phyloP scores from a whole-genome alignment of 2,329 filamentous ascomycete species.

The Mycosphaerelloides madeirae region DNA sequence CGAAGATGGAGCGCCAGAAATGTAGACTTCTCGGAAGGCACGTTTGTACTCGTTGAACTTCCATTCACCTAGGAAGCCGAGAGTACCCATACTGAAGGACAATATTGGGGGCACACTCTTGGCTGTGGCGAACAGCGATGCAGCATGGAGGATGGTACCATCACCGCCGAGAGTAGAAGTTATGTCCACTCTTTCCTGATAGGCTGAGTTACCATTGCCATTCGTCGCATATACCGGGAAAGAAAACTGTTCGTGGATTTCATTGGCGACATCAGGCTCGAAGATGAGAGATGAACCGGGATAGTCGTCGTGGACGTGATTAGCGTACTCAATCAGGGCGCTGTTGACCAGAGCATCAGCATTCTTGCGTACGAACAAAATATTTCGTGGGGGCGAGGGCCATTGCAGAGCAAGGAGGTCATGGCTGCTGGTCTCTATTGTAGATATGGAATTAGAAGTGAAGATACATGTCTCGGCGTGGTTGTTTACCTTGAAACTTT shows the following conservation, averaged over 20 bases:
- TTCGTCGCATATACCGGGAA: conserved; percentile 64
- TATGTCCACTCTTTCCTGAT: conserved; percentile 79
- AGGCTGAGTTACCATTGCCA: conserved; percentile 44
- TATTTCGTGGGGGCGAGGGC: conserved; percentile 63
- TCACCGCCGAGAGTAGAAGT: conserved; percentile 90
- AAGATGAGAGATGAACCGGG: conserved; percentile 76
- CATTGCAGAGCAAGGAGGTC: conserved; percentile 63
- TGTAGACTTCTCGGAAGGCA: conserved; percentile 88
- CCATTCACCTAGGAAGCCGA: conserved; percentile 95
- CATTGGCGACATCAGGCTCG: conserved; percentile 67
- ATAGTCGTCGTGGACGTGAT: conserved; percentile 74
- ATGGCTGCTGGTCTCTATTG: conserved; percentile 51
- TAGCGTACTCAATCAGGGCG: conserved; percentile 55
- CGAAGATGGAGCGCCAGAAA: conserved; percentile 57
- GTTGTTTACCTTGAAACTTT: conserved; percentile 52
- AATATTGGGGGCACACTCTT: conserved; percentile 81
- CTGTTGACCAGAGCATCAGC: conserved; percentile 52
- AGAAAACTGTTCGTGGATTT: conserved; percentile 64
- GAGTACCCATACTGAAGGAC: conserved; percentile 92
- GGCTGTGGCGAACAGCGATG: conserved; percentile 78
- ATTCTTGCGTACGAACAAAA: conserved; percentile 65
- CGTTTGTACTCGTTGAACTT: conserved; percentile 89
- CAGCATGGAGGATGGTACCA: conserved; percentile 80
- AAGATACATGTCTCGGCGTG: conserved; percentile 54
- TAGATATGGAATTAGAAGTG: conserved; percentile 18